These are phyloP conservation scores for Trichoderma sp. DNA, from an alignment of 2,329 filamentous ascomycete genomes.

Conservation along the genomic window DNA sequence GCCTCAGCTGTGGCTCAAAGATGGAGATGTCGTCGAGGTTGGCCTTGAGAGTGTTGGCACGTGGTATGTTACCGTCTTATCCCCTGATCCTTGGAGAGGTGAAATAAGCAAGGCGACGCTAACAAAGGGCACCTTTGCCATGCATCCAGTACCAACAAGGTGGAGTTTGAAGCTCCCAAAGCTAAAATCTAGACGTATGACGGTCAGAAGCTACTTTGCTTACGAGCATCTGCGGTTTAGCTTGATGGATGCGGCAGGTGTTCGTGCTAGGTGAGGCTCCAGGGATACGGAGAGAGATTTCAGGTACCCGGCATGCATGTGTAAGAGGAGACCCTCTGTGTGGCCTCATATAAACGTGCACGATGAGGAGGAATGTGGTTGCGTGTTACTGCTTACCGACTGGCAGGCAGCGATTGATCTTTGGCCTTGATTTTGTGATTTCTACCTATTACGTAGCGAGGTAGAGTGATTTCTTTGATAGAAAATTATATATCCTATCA, in stretches of 20 bases:
- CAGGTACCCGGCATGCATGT: background rate
- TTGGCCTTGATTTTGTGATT: background rate
- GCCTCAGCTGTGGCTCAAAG: constrained; percentile 64
- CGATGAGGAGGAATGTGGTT: background rate
- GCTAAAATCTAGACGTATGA: constrained; percentile 29
- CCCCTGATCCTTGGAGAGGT: background rate
- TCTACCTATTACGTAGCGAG: background rate
- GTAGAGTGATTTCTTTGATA: background rate
- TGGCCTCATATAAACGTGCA: background rate
- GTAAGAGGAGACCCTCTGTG: background rate
- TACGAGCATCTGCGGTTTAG: background rate
- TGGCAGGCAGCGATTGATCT: background rate
- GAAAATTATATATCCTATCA: background rate
- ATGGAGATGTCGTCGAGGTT: constrained; percentile 69
- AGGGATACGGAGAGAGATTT: background rate
- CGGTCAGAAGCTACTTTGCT: background rate
- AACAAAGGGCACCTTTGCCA: background rate
- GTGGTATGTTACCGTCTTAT: constrained; percentile 34
- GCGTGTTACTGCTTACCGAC: background rate
- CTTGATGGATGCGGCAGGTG: background rate
- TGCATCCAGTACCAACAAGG: constrained; percentile 29
- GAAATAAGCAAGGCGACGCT: background rate
- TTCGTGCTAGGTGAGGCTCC: background rate
- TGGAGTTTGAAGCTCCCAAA: constrained; percentile 31
- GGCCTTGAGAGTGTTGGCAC: constrained; percentile 63